A percentile compares a stretch with the other conserved stretches of the same genome.
These are phyloP conservation scores for Platismatia glauca DNA, from an alignment of 495 filamentous ascomycete species.

Conservation along the genomic window DNA sequence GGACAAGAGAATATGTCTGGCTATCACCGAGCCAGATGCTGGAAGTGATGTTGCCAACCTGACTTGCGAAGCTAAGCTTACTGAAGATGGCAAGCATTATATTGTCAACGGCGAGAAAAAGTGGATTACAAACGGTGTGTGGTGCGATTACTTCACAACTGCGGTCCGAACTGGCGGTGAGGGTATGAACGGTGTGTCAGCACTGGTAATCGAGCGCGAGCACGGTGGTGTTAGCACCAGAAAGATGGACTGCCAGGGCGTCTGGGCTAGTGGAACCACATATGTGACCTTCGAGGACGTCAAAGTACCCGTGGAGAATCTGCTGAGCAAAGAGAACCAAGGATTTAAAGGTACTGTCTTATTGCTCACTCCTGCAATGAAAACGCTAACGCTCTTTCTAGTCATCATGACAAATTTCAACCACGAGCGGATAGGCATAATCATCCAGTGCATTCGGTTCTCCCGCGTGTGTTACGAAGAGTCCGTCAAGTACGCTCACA, in stretches of 20 bases:
- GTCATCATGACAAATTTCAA: conserved; percentile 99
- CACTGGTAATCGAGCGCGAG: conserved; percentile 80
- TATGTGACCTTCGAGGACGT: conserved; percentile 98
- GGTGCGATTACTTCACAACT: conserved; percentile 93
- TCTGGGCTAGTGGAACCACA: conserved; percentile 88
- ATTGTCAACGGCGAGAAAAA: conserved; percentile 99
- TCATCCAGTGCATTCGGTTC: conserved; percentile 95
- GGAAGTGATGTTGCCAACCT: conserved; percentile 88
- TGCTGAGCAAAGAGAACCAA: conserved; percentile 95
- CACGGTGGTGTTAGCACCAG: conserved; percentile 79
- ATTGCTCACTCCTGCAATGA: background rate
- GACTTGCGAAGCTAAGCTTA: conserved; percentile 88
- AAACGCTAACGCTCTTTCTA: conserved; percentile 22
- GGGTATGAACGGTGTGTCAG: conserved; percentile 85
- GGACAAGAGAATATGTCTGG: conserved; percentile 90
- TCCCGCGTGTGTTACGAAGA: conserved; percentile 96
- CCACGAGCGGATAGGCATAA: conserved; percentile 96
- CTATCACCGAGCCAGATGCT: conserved; percentile 76
- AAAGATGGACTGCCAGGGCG: conserved; percentile 97
- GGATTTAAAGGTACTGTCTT: conserved; percentile 68
- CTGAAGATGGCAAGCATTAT: conserved; percentile 92
- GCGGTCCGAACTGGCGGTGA: conserved; percentile 78
- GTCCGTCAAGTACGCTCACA: conserved; percentile 90
- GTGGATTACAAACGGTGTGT: conserved; percentile 98
- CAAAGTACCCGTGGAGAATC: conserved; percentile 95